Evolutionary conservation across 306 rosid species (phyloP).

Genomic region (Rosa rugosa): DNA sequence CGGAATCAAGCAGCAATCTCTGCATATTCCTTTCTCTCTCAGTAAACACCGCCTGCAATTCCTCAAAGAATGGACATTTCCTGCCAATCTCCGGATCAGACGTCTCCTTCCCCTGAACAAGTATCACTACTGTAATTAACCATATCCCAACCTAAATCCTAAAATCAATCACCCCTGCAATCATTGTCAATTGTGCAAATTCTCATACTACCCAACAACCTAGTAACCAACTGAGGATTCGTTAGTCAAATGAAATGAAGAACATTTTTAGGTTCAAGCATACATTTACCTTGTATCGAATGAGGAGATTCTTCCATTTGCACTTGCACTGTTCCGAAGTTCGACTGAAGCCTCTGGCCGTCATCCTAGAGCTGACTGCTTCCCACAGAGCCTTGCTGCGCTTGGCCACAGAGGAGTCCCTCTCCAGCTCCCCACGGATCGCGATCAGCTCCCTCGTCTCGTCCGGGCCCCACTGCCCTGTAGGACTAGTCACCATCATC

Average conservation of each 20-base stretch:
- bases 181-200: neutral
- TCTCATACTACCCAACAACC: neutral
- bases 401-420: constrained; percentile 43
- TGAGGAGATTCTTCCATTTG: constrained; percentile 95
- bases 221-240: neutral
- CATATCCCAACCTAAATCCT: neutral
- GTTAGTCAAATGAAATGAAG: neutral
- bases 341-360: constrained; percentile 59
- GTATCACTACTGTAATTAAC: neutral
- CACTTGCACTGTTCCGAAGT: constrained; percentile 94
- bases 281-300: constrained; percentile 95
- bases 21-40: constrained; percentile 73
- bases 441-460: constrained; percentile 78
- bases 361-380: constrained; percentile 65
- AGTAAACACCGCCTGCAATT: constrained; percentile 68
- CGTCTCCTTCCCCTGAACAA: constrained; percentile 82
- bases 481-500: constrained; percentile 30
- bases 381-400: constrained; percentile 86
- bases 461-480: constrained; percentile 78
- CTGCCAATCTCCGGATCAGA: constrained; percentile 69
- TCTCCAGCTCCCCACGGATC: constrained; percentile 78
- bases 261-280: neutral
- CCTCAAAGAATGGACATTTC: constrained; percentile 86
- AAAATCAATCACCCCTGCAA: neutral
- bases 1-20: constrained; percentile 63